Base-by-base conservation (phyloP, 495 filamentous ascomycete species). In the Daldinia bambusicola region DNA sequence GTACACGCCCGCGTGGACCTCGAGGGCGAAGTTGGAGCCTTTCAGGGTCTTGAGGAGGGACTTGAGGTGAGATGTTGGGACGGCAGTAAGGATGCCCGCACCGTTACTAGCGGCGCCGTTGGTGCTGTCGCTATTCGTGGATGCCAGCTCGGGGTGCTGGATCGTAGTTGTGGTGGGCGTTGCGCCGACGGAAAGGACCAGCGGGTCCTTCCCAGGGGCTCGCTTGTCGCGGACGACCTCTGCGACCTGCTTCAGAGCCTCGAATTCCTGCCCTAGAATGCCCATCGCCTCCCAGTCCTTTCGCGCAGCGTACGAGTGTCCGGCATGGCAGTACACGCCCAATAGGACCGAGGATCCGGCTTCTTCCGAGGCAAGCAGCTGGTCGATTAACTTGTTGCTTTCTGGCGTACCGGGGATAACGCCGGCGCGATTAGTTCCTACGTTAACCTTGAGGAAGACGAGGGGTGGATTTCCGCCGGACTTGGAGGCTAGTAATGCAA, bases 301-400 rank as follows among this genome's bases (percentile, higher is more conserved):
- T 8, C 85, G 79, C 0, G 81, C 81, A 26, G 78, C 84, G 77
- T 97, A 96, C 34, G 88, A 92, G 61, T 92, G 86, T 4, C 93
- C 92, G 4, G 89, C 90, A 76, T 96, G 93, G n/a, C 85, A 87
- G 78, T 96, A 97, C 16, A 95, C 74, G 0, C 93, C 93, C 14
- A 86, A 76, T 2, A 95, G 77, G 0, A 74, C 67, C 8, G 80
- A 78, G n/a, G 59, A 38, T 0, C 86, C 84, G 0, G 55, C 50
- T 0, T 75, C 67, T 1, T 84, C 81, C 2, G 81, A 80, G 14
- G 58, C 67, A 0, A 90, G 75, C 1, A 87, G 75, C 32, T 80
- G 82, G 40, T 82, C 76, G 37, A 93, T 67, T 0, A 94, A 76
- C 0, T 75, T 71, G 0, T 76, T 70, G 67, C 90, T 88, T 9